Conservation (phyloP, 1,284 basidiomycete genomes). For the Ganoderma meredithae region DNA sequence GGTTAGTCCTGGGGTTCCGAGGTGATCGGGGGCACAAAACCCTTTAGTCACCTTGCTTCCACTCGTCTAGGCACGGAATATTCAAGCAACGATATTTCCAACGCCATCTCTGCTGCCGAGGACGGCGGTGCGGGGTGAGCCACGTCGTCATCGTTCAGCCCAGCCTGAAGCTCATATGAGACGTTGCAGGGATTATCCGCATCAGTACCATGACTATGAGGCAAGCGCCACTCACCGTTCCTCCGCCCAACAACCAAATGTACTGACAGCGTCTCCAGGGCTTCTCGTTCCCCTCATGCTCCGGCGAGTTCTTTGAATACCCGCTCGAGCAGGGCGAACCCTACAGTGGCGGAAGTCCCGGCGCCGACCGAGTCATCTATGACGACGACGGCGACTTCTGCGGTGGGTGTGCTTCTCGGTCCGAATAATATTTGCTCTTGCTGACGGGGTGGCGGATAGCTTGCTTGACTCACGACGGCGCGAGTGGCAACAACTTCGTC, state of each 20-base stretch:
- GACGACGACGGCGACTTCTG: conserved; percentile 44
- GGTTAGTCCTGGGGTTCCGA: conserved; percentile 19
- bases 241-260: background rate
- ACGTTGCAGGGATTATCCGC: conserved; percentile 36
- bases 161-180: background rate
- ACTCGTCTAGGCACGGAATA: conserved; percentile 10
- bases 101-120: conserved; percentile 32
- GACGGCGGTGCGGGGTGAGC: conserved; percentile 32
- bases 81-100: conserved; percentile 11
- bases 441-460: conserved; percentile 32
- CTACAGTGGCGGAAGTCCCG: conserved; percentile 47
- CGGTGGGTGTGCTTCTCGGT: conserved; percentile 36
- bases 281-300: conserved; percentile 41
- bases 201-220: conserved; percentile 40
- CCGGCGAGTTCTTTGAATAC: conserved; percentile 44
- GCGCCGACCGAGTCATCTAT: conserved; percentile 50
- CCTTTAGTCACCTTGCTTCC: background rate
- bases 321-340: conserved; percentile 41
- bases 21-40: conserved; percentile 12
- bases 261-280: conserved; percentile 27
- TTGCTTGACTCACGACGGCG: conserved; percentile 48
- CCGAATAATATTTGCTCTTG: background rate
- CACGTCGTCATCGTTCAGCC: background rate
- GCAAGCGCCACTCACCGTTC: conserved; percentile 18
- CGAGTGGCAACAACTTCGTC: conserved; percentile 44